phyloP scores from a whole-genome alignment of 2,329 filamentous ascomycete species.

The Aspergillus texensis region DNA sequence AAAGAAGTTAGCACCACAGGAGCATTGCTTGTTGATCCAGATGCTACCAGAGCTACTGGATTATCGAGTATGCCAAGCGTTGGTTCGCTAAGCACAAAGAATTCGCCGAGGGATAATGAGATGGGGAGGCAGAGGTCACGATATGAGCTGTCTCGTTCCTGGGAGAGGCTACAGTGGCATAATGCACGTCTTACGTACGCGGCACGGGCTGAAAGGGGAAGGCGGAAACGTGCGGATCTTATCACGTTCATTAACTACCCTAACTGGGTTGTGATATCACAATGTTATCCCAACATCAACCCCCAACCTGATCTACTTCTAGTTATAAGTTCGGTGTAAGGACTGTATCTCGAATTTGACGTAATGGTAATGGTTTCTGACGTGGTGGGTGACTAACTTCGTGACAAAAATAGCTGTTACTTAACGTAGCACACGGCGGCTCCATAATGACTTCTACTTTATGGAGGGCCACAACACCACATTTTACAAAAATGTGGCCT shows the following conservation, averaged over 20 bases:
- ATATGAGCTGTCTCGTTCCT: slow-evolving; percentile 2
- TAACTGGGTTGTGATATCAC: too few species aligned
- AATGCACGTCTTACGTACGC: slow-evolving; percentile 29
- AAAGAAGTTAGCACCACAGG: slow-evolving; percentile 16
- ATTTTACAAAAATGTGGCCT: too few species aligned
- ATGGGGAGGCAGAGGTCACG: background rate
- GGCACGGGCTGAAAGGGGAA: slow-evolving; percentile 24
- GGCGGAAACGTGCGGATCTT: slow-evolving; percentile 20
- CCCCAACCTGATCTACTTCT: too few species aligned
- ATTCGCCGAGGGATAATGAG: background rate
- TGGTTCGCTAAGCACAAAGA: background rate
- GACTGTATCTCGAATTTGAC: too few species aligned
- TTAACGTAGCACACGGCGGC: too few species aligned
- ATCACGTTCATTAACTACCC: background rate
- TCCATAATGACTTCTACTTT: too few species aligned
- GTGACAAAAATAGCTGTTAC: too few species aligned
- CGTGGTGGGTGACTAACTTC: too few species aligned
- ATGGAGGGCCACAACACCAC: too few species aligned
- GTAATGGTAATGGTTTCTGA: too few species aligned
- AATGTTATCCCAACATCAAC: too few species aligned
- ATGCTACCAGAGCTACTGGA: slow-evolving; percentile 12
- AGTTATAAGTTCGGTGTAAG: too few species aligned
- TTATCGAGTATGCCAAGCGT: background rate
- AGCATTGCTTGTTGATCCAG: slow-evolving; percentile 18
- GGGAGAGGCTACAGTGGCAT: slow-evolving; percentile 47